phyloP scores from a whole-genome alignment of 1,284 basidiomycete genomes.

The Ganoderma sp. region DNA sequence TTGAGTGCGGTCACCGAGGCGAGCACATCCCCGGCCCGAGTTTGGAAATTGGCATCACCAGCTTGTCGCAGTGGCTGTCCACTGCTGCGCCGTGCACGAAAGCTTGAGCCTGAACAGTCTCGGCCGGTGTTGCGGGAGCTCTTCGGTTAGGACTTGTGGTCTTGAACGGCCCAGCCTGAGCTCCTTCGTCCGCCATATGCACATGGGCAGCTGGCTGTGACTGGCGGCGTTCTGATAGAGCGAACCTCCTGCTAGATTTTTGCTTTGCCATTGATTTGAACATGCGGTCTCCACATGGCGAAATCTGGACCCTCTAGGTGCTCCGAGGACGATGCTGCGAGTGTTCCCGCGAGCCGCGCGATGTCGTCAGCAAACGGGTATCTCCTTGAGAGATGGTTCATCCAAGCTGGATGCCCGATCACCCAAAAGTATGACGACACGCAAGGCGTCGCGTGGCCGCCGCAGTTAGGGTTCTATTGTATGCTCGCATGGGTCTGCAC shows the following conservation, averaged over 20 bases:
- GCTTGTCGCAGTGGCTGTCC: neutral
- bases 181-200: neutral
- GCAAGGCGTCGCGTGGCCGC: neutral
- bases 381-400: conserved; percentile 2
- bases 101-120: conserved; percentile 3
- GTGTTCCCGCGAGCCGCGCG: conserved; percentile 3
- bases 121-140: neutral
- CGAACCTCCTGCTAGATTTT: neutral
- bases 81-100: neutral
- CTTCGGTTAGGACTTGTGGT: neutral
- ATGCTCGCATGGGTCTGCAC: neutral
- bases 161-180: conserved; percentile 3
- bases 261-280: neutral
- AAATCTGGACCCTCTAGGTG: neutral
- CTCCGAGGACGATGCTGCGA: neutral
- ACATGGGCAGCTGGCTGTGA: neutral
- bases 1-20: neutral
- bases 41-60: neutral
- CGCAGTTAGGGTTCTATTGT: conserved; percentile 2
- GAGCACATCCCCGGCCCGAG: neutral
- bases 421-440: conserved; percentile 4
- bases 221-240: neutral
- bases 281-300: neutral
- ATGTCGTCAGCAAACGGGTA: conserved; percentile 5
- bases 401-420: conserved; percentile 1